A percentile compares a stretch with the other conserved stretches of the same genome.
Conservation (phyloP, 1,284 basidiomycete species). For the Ustilago shanxiensis region DNA sequence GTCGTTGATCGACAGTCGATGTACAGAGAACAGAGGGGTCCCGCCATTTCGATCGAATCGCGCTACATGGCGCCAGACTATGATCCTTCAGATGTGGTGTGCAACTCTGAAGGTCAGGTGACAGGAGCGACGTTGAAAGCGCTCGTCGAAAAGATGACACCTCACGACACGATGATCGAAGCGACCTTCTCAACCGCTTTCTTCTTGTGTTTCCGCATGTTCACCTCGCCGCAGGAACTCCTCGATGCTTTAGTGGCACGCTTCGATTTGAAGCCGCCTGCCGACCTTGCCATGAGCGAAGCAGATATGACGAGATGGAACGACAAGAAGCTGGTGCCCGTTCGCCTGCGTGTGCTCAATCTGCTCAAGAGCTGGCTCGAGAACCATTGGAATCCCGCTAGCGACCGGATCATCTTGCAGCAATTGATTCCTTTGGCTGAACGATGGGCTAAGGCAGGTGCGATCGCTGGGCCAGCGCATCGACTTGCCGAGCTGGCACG, state of each 20-base stretch:
- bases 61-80: conserved; percentile 59
- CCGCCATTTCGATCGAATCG: conserved; percentile 38
- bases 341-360: conserved; percentile 89
- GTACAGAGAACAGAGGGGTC: conserved; percentile 35
- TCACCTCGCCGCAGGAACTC: conserved; percentile 83
- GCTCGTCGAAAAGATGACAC: conserved; percentile 95
- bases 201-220: conserved; percentile 95
- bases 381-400: conserved; percentile 82
- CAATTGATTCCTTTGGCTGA: conserved; percentile 78
- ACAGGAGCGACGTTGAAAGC: conserved; percentile 90
- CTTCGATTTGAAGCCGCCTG: conserved; percentile 78
- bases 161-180: conserved; percentile 86
- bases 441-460: conserved; percentile 69
- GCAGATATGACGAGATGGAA: conserved; percentile 82
- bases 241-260: conserved; percentile 82
- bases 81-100: conserved; percentile 82
- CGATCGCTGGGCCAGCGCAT: conserved; percentile 78
- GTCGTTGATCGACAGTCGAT: conserved; percentile 42
- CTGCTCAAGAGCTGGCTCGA: conserved; percentile 95
- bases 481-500: conserved; percentile 69
- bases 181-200: conserved; percentile 87
- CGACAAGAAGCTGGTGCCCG: conserved; percentile 86
- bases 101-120: conserved; percentile 88
- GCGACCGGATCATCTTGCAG: conserved; percentile 72
- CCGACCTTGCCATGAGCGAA: conserved; percentile 72